Base-by-base conservation (phyloP, 352 stramenopile species). In the Pythium sukuiense region DNA sequence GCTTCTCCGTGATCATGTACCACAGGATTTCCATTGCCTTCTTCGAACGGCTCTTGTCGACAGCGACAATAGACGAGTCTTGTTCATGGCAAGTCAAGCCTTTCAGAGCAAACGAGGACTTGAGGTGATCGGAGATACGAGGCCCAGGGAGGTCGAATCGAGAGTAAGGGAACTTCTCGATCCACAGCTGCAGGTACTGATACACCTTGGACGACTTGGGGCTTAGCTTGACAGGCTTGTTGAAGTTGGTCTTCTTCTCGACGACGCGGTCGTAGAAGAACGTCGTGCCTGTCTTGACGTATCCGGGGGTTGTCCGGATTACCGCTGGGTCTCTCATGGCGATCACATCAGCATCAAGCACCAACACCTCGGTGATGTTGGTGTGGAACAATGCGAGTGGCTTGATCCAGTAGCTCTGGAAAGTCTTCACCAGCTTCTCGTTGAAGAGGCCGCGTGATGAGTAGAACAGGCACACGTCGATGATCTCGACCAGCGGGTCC, bases 181-280 rank as follows among this genome's bases (percentile, higher is more conserved):
- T 52, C 54, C 76, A 67, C 24, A 73, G 63, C 24, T 63, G 63
- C 35, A 85, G 65, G 35, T 69, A 69, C 57, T 79, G 73, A 58
- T 81, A 69, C 3, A 70, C 57, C 48, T 72, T 72, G 27, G 27
- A 56, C 1, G 53, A 63, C 39, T 67, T 63, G 18, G 70, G 71
- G 8, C 68, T 70, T 29, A 68, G 53, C 39, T 65, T 61, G 9
- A 79, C 71, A 9, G 72, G 56, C 33, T 73, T 71, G 56, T 89
- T 87, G 62, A 92, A 84, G 57, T 78, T 87, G 26, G 76, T 64
- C 6, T 71, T 67, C 46, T 78, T 79, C 13, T 72, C 71, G 30
- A 87, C 72, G 14, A 89, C 77, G n/a, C 81, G 81, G 55, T 89
- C 81, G 59, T 85, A 85, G 74, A 90, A 89, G 66, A 89, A 89